These are phyloP conservation scores for Polygonum aviculare DNA, from an alignment of 148 eudicot species.

Conservation along the genomic window DNA sequence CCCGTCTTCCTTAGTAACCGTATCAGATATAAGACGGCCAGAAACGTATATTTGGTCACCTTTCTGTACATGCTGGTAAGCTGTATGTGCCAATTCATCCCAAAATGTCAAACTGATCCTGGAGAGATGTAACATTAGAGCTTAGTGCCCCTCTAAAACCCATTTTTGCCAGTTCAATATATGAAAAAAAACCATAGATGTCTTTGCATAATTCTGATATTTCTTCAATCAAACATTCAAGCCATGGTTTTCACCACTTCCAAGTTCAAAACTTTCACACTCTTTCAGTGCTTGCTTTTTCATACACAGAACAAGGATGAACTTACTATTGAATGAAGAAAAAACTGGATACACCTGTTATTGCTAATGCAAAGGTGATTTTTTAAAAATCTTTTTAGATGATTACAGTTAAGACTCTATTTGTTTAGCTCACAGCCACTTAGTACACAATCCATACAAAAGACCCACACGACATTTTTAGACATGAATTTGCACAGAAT, in stretches of 20 bases:
- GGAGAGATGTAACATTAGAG: slow-evolving; percentile 5
- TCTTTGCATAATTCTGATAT: background rate
- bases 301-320: background rate
- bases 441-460: background rate
- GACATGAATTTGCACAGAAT: background rate
- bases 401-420: no score
- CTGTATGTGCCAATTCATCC: slow-evolving; percentile 80
- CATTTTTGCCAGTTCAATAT: background rate
- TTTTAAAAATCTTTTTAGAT: no score
- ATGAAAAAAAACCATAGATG: background rate
- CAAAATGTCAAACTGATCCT: slow-evolving; percentile 89
- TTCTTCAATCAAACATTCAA: background rate
- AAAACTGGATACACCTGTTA: background rate
- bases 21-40: slow-evolving; percentile 73
- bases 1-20: slow-evolving; percentile 75
- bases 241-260: no score
- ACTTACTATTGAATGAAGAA: background rate
- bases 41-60: slow-evolving; percentile 74
- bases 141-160: background rate
- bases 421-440: background rate
- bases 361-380: no score
- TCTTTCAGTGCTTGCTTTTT: background rate
- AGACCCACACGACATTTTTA: background rate
- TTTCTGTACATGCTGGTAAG: slow-evolving; percentile 78
- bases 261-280: background rate